Evolutionary conservation across 1,284 basidiomycete species (phyloP).

Genomic region (Vanrija humicola): DNA sequence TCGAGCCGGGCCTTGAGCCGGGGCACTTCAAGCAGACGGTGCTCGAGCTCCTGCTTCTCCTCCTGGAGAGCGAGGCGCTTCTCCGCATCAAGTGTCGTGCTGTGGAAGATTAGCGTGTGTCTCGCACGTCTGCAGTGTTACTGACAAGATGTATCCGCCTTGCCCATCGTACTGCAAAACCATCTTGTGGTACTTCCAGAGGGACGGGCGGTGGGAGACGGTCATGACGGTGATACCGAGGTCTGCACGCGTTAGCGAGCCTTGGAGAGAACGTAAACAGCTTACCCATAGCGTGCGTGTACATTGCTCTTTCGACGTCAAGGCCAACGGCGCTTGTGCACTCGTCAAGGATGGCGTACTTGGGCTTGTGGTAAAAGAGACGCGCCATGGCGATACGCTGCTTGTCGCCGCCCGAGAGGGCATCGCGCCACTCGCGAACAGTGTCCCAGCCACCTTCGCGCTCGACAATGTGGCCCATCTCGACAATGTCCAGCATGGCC

Average conservation of each 20-base stretch:
- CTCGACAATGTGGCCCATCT: slow-evolving; percentile 83
- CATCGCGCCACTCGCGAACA: slow-evolving; percentile 86
- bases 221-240: slow-evolving; percentile 86
- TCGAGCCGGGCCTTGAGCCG: slow-evolving; percentile 73
- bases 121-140: slow-evolving; percentile 14
- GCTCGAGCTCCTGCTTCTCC: slow-evolving; percentile 81
- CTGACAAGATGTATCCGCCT: slow-evolving; percentile 63
- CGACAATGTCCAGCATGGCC: slow-evolving; percentile 69
- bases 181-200: slow-evolving; percentile 93
- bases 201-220: slow-evolving; percentile 82
- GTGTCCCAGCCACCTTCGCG: slow-evolving; percentile 95
- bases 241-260: slow-evolving; percentile 29
- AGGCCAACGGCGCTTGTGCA: slow-evolving; percentile 91
- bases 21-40: slow-evolving; percentile 77
- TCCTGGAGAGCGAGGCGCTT: slow-evolving; percentile 86
- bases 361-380: slow-evolving; percentile 91
- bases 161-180: slow-evolving; percentile 77
- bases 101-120: neutral
- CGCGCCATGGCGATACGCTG: slow-evolving; percentile 91
- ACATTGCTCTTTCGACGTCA: slow-evolving; percentile 91
- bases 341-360: slow-evolving; percentile 96
- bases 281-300: slow-evolving; percentile 77
- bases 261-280: neutral
- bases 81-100: slow-evolving; percentile 82
- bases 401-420: slow-evolving; percentile 67